Base-by-base conservation (phyloP, 228 moss, liverwort and hornwort genomes). In the Sphagnum fallax region DNA sequence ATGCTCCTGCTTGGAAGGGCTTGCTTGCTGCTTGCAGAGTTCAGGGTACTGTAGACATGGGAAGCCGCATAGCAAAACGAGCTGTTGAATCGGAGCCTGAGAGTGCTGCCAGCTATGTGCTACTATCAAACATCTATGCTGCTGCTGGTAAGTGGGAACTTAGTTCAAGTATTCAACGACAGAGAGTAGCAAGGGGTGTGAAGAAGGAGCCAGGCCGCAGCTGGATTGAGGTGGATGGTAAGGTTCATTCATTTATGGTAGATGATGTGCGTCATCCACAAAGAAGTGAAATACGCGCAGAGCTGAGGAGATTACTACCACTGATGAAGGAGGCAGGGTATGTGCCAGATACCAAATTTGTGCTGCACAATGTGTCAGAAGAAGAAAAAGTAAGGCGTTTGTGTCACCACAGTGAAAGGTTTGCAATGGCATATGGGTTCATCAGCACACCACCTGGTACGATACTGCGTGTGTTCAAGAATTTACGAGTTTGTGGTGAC, bases 101-200 rank as follows among this genome's bases (percentile, higher is more conserved):
- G 60, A 4, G 16, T 60, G 60, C 60, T 0, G 9, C 13, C 14
- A 6, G n/a, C 14, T 60, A 60, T 3, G 60, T 60, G 60, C 60
- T 60, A 14, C 60, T 60, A 14, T 60, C 60, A 5, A 60, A 60
- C 60, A 60, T 60, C 60, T 60, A 60, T 60, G 60, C 60, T 60
- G 60, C 60, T 14, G 60, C 60, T 60, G 60, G 60, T 16, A 60
- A 60, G 60, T 60, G 60, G 60, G 60, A 60, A 14, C 60, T 14
- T 14, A 16, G 14, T 14, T 60, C 60, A 14, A 14, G 5, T 0
- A 16, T 60, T 6, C 60, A 16, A 6, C 5, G 2, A 6, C 14
- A 14, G 60, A n/a, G 14, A 16, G 6, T 14, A 16, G 60, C 4
- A 14, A 60, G 60, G 16, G 60, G 60, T 14, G 16, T 60, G 16